phyloP scores from a whole-genome alignment of 345 rosid species.

The Schrenkiella parvula region DNA sequence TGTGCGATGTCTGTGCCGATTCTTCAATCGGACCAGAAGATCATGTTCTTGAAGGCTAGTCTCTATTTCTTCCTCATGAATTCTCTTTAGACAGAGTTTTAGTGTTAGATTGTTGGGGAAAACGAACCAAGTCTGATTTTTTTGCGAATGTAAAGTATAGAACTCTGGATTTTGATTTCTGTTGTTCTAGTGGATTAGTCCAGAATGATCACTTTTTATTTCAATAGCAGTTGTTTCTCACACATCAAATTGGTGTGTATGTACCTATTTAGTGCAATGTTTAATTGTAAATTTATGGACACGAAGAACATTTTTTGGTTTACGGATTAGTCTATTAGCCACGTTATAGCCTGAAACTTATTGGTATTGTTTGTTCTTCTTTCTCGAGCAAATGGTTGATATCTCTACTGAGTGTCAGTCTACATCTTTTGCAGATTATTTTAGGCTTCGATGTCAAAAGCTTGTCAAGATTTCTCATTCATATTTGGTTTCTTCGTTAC shows the following conservation, averaged over 20 bases:
- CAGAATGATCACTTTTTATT: not conserved
- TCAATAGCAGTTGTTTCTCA: not conserved
- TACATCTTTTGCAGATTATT: not conserved
- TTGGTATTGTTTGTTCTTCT: not conserved
- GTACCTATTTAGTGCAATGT: not conserved
- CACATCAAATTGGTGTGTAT: constrained; percentile 1
- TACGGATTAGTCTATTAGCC: not conserved
- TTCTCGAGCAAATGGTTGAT: constrained; percentile 1
- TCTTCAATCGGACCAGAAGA: constrained; percentile 93
- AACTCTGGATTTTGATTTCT: not conserved
- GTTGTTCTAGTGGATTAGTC: not conserved
- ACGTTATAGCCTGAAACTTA: not conserved
- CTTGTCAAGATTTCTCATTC: not conserved
- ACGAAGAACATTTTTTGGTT: not conserved
- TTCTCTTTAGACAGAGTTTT: not conserved
- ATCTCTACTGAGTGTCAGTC: not conserved
- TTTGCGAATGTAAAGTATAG: not conserved
- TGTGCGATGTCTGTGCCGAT: constrained; percentile 90
- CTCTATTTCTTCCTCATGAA: not conserved
- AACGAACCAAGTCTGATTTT: not conserved
- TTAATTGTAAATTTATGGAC: not conserved
- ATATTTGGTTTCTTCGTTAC: not conserved
- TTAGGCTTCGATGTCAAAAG: not conserved
- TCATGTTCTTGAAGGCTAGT: constrained; percentile 76
- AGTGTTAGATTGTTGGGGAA: not conserved